Evolutionary conservation across 805 yeast genomes (phyloP), one percentile per base, ranked within the genome.

Genomic region (Wickerhamomyces rabaulensis): DNA sequence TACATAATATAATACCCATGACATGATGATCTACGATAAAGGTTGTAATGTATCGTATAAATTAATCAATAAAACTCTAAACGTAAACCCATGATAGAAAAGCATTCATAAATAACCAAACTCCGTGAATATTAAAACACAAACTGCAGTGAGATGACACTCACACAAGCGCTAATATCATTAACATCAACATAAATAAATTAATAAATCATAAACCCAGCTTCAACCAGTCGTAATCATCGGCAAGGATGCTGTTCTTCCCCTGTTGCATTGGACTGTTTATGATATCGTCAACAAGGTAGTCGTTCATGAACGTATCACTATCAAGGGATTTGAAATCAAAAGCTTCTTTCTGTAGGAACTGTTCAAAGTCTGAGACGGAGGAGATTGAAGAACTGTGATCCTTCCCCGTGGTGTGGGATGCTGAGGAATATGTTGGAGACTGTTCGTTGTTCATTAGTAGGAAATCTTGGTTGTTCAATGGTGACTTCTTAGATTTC

Each of bases 371-470:
- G 4, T 36, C 39, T 36, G 39, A 36, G 9, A 36, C 9, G 8
- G 39, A 19, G 4, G 39, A 36, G 3, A 20, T 20, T 3, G 39
- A 36, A 3, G 39, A 19, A 36, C n/a, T 20, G 12, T 36, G 25
- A 6, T 36, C 23, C 15, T 19, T 36, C 10, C 13, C 17, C 20
- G 39, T 19, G 4, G 6, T 6, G 25, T 20, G 20, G 8, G 39
- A 36, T n/a, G n/a, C 12, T 10, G 39, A 20, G 10, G 39, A 36
- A 20, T 26, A 13, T 10, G 35, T 16, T 9, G 37, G 10, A 16
- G 35, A 21, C 17, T n/a, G 17, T 43, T 46, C 26, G 19, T 35
- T 7, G 48, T 47, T 6, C 52, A 48, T 21, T 41, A 41, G 21
- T 47, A 47, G 41, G 39, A 27, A 21, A n/a, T 35, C 21, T 16